Conservation (phyloP, 495 filamentous ascomycete genomes). For the Bryoglossum gracile region DNA sequence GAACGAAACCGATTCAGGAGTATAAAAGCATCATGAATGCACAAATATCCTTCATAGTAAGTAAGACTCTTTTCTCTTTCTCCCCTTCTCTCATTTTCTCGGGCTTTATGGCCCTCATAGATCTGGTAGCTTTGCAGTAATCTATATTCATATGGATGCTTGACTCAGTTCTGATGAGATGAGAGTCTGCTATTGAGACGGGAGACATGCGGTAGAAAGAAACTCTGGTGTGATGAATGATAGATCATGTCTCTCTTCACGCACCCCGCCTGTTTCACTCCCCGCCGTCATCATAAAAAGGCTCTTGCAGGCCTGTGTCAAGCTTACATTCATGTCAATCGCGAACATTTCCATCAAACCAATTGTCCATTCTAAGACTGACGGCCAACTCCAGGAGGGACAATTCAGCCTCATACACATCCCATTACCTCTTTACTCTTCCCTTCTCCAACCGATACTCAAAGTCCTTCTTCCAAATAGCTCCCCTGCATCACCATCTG, state of each 20-base stretch:
- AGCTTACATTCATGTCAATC: slow-evolving; percentile 6
- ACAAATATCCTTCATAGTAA: slow-evolving; percentile 49
- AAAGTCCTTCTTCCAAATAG: slow-evolving; percentile 57
- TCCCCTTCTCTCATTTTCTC: slow-evolving; percentile 2
- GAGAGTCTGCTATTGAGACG: too few relatives aligned
- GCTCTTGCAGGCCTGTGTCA: slow-evolving; percentile 16
- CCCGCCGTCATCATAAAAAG: slow-evolving; percentile 20
- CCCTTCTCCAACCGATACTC: slow-evolving; percentile 76
- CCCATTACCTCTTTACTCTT: slow-evolving; percentile 71
- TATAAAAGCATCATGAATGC: slow-evolving; percentile 39
- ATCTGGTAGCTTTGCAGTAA: too few relatives aligned
- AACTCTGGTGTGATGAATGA: slow-evolving; percentile 6
- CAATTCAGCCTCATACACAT: slow-evolving; percentile 86
- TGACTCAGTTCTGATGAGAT: too few relatives aligned
- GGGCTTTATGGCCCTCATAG: too few relatives aligned
- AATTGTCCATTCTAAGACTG: slow-evolving; percentile 13
- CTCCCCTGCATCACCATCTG: slow-evolving; percentile 27
- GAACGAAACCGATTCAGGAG: slow-evolving; percentile 18
- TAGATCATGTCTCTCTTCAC: slow-evolving; percentile 20
- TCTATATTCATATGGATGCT: too few relatives aligned
- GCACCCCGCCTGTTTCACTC: slow-evolving; percentile 15
- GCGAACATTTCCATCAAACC: slow-evolving; percentile 17
- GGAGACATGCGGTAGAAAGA: too few relatives aligned
- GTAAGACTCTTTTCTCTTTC: slow-evolving; percentile 31
- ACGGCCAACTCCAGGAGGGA: slow-evolving; percentile 59